These are phyloP conservation scores for Aspergillus sp. DNA, from an alignment of 2,329 filamentous ascomycete genomes.

Conservation along the genomic window DNA sequence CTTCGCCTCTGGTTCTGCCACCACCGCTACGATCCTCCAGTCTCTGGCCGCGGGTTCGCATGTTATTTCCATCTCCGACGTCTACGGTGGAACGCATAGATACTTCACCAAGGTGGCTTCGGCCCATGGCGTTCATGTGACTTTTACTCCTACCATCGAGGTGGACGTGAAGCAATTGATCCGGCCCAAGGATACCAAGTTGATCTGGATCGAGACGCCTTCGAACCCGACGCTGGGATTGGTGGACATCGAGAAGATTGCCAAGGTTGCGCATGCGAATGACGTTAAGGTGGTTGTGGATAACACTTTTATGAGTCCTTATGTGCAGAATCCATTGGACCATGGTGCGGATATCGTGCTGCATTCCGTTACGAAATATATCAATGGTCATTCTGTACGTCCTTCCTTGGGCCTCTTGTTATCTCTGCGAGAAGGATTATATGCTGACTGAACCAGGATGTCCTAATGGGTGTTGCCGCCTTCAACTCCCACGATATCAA, in stretches of 20 bases:
- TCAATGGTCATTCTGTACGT: conserved; percentile 74
- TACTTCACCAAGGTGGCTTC: conserved; percentile 98
- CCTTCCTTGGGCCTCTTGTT: neutral
- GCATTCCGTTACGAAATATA: conserved; percentile 97
- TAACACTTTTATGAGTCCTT: conserved; percentile 96
- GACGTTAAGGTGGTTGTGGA: conserved; percentile 96
- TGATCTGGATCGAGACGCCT: conserved; percentile 95
- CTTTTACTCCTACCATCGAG: conserved; percentile 89
- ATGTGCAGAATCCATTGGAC: conserved; percentile 91
- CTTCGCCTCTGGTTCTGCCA: conserved; percentile 88
- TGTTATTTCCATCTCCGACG: conserved; percentile 92
- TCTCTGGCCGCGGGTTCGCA: conserved; percentile 84
- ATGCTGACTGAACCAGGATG: conserved; percentile 49
- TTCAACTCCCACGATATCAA: conserved; percentile 81
- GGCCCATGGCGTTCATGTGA: conserved; percentile 87
- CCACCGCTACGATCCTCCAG: conserved; percentile 88
- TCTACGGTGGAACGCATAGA: conserved; percentile 94
- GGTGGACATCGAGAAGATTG: conserved; percentile 84
- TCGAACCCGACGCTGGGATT: conserved; percentile 90
- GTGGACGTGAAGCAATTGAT: conserved; percentile 79
- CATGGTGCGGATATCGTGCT: conserved; percentile 95
- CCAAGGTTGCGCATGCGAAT: conserved; percentile 71
- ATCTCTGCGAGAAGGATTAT: neutral
- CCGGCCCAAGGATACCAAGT: conserved; percentile 68
- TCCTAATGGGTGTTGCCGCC: conserved; percentile 93